These are phyloP conservation scores for Cenchrus purpureus DNA, from an alignment of 176 grass and related monocot species.

Conservation along the genomic window DNA sequence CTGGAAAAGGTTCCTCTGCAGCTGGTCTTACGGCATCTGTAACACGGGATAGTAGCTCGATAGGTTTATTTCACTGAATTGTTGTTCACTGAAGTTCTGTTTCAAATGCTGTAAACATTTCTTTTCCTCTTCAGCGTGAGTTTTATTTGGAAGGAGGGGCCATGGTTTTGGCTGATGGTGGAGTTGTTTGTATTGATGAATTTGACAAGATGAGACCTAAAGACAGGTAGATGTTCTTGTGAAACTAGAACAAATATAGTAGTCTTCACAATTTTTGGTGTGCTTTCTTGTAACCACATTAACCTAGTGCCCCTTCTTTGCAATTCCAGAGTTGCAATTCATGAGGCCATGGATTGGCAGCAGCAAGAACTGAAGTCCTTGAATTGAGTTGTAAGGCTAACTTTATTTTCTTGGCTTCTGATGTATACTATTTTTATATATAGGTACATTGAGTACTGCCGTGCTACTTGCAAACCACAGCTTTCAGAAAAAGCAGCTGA, in stretches of 20 bases:
- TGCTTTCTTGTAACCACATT: background rate
- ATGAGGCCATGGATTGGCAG: conserved; percentile 92
- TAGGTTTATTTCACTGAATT: conserved; percentile 45
- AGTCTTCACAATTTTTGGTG: background rate
- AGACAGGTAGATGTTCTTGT: conserved; percentile 60
- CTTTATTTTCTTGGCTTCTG: conserved; percentile 11
- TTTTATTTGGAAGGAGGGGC: conserved; percentile 91
- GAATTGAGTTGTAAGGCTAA: background rate
- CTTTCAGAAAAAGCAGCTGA: conserved; percentile 94
- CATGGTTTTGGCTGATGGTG: conserved; percentile 96
- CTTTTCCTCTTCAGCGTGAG: conserved; percentile 68
- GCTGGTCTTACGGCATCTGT: conserved; percentile 96
- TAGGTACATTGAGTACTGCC: conserved; percentile 94
- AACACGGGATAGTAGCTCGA: conserved; percentile 81
- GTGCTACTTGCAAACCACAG: conserved; percentile 70
- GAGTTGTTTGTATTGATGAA: conserved; percentile 97
- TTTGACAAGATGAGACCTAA: conserved; percentile 99
- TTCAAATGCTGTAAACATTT: background rate
- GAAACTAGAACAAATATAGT: background rate
- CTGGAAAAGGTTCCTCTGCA: conserved; percentile 98
- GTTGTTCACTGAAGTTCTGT: conserved; percentile 5
- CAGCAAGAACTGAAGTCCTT: conserved; percentile 94
- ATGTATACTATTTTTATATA: conserved; percentile 16
- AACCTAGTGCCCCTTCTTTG: background rate
- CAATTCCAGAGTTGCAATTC: conserved; percentile 87